A percentile compares a stretch with the other conserved stretches of the same genome.
These are phyloP conservation scores for Leishmania arabica DNA, from an alignment of 208 protist species.

Conservation along the genomic window DNA sequence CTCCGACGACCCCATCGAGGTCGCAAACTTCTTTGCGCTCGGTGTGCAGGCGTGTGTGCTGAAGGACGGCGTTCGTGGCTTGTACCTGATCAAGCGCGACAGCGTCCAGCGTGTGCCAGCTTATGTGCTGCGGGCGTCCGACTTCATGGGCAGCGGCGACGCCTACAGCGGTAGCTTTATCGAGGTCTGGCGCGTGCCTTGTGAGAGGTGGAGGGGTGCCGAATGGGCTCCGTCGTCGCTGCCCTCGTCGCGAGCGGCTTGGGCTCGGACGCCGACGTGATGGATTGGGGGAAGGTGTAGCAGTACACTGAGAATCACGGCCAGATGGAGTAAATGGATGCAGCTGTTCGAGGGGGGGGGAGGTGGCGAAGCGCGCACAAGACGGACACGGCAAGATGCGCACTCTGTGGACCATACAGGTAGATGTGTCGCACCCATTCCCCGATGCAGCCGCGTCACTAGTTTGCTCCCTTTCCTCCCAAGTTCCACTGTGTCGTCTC, in stretches of 20 bases:
- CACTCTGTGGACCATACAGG: not conserved
- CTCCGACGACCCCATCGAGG: constrained; percentile 9
- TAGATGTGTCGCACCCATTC: not conserved
- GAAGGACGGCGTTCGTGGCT: constrained; percentile 24
- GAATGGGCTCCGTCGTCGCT: constrained; percentile 22
- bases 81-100: constrained; percentile 23
- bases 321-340: not conserved
- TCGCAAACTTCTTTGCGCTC: constrained; percentile 20
- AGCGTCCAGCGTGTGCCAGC: constrained; percentile 25
- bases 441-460: not conserved
- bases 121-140: constrained; percentile 22
- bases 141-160: constrained; percentile 31
- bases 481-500: not conserved
- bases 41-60: constrained; percentile 21
- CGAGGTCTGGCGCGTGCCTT: constrained; percentile 18
- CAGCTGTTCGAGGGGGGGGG: not conserved
- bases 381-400: constrained; percentile 1
- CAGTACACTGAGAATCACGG: constrained; percentile 8
- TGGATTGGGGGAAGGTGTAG: constrained; percentile 20
- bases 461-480: not conserved
- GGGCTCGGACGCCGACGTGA: constrained; percentile 26
- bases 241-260: constrained; percentile 30
- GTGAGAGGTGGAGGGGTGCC: constrained; percentile 20
- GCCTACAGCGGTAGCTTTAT: constrained; percentile 30
- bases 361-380: not conserved